These are phyloP conservation scores for Hanseniaspora guilliermondii DNA, from an alignment of 805 yeast genomes.

Conservation along the genomic window DNA sequence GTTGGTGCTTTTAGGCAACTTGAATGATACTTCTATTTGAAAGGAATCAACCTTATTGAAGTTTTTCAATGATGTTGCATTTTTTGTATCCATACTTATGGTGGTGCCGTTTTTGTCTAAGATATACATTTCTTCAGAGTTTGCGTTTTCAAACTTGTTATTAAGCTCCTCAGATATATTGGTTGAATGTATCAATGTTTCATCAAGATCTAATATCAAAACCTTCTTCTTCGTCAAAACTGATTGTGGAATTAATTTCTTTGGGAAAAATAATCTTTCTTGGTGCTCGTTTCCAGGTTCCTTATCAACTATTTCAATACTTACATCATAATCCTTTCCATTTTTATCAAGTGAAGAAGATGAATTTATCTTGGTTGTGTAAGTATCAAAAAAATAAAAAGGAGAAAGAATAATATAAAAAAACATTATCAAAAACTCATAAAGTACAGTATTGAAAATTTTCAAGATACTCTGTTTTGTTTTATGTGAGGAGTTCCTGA, in stretches of 20 bases:
- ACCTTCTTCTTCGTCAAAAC: constrained; percentile 42
- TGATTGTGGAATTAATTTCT: constrained; percentile 31
- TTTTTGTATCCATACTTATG: background rate
- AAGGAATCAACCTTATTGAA: constrained; percentile 3
- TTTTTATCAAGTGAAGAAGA: background rate
- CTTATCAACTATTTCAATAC: background rate
- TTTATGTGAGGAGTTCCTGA: background rate
- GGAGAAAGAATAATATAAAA: constrained; percentile 10
- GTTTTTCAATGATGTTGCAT: background rate
- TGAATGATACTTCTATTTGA: constrained; percentile 9
- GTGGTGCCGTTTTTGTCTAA: constrained; percentile 9
- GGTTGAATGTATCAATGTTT: constrained; percentile 80
- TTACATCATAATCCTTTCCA: background rate
- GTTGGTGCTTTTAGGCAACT: constrained; percentile 4
- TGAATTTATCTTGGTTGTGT: constrained; percentile 3
- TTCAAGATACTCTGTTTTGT: background rate
- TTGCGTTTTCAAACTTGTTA: background rate
- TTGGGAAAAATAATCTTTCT: constrained; percentile 34
- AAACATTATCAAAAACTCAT: constrained; percentile 2
- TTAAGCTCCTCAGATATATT: constrained; percentile 38
- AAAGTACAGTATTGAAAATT: background rate
- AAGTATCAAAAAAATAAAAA: constrained; percentile 8
- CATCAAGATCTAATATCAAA: constrained; percentile 80
- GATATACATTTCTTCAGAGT: constrained; percentile 17
- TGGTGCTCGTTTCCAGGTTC: background rate